Base-by-base conservation (phyloP, 257 asterid species). In the Perilla frutescens region DNA sequence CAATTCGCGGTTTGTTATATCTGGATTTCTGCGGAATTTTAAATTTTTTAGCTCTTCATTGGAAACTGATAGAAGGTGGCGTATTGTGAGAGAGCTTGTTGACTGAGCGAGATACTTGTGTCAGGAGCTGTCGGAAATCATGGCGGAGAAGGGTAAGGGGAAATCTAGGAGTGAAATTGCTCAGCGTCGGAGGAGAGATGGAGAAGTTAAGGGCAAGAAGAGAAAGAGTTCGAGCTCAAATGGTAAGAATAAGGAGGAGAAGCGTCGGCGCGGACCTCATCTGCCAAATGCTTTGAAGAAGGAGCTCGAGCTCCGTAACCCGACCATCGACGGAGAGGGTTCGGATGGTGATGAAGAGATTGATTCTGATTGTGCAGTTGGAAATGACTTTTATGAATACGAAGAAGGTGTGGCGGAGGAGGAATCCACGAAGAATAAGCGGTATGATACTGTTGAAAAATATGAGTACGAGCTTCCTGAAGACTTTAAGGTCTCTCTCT, bases 361-460 rank as follows among this genome's bases (percentile, higher is more conserved):
- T 65, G 83, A 54, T 70, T 79, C 70, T 41, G 86, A 80, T 8
- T 86, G 63, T 14, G 84, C 36, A 7, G 65, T 49, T 6, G 80
- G 36, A 8, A 73, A 77, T 34, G 93, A 90, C 57, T 59, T 87
- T n/a, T 94, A 90, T 66, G 99, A 91, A 48, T 91, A 88, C 11
- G 98, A 90, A 72, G 98, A 91, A 84, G 90, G 44, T 2, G 29
- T 86, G 41, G 81, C 99, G 3, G 90, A 88, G 84, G 99, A 94
- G 83, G 99, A 94, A 64, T 77, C 89, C 1, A 86, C 32, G 78
- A 91, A 86, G 84, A 94, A 91, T 60, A 79, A 56, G 79, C 88
- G 97, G 12, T 94, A 82, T 49, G 99, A 91, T 56, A 75, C 88
- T 15, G 96, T 94, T 64, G 93, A 88, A 1, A 94, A 94, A 72